These are phyloP conservation scores for Mucor mucedo DNA, from an alignment of 371 early-diverging fungal species.

Conservation along the genomic window DNA sequence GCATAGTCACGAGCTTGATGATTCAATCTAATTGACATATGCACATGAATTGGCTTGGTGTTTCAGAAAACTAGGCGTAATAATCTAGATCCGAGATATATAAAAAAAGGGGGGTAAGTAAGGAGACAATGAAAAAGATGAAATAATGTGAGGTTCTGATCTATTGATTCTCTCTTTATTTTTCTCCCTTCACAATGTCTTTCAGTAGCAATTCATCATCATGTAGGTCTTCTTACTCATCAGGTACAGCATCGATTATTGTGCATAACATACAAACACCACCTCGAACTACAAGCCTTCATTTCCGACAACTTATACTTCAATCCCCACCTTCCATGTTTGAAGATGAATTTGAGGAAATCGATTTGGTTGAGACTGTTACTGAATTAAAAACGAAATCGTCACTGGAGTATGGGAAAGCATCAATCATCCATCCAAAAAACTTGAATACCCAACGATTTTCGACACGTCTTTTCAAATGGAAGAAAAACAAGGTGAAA, in stretches of 20 bases:
- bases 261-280: slow-evolving; percentile 3
- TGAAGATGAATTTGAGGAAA: slow-evolving; percentile 1
- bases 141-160: too few species aligned
- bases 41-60: too few species aligned
- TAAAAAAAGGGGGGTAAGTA: too few species aligned
- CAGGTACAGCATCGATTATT: not conserved
- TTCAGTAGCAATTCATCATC: too few species aligned
- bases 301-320: slow-evolving; percentile 7
- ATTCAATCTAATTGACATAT: too few species aligned
- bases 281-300: slow-evolving; percentile 10
- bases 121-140: too few species aligned
- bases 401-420: not conserved
- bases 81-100: too few species aligned
- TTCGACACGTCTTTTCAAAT: not conserved
- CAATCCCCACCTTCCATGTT: slow-evolving; percentile 1
- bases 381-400: not conserved
- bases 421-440: slow-evolving; percentile 1
- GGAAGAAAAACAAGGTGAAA: not conserved
- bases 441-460: not conserved
- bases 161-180: too few species aligned
- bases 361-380: not conserved
- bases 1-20: too few species aligned
- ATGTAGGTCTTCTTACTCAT: not conserved
- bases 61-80: too few species aligned
- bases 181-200: too few species aligned